These are phyloP conservation scores for Bryum argenteum DNA, from an alignment of 225 moss, liverwort and hornwort species.

Conservation along the genomic window DNA sequence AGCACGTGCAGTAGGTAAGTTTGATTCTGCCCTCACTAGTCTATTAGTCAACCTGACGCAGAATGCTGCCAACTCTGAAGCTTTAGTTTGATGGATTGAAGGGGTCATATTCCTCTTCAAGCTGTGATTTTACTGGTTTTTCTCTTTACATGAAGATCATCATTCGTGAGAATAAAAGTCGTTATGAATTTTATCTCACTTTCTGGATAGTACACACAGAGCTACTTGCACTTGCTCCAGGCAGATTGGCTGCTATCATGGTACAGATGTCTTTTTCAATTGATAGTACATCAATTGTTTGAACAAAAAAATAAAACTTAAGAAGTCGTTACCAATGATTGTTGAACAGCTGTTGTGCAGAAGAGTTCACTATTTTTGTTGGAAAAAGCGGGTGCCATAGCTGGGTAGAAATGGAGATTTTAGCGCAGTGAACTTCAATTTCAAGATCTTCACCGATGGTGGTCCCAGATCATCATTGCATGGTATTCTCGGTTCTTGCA, in stretches of 20 bases:
- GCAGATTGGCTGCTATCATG: too few relatives aligned
- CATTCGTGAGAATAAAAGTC: too few relatives aligned
- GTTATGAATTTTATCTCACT: too few relatives aligned
- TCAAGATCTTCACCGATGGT: not conserved
- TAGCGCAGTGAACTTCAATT: not conserved
- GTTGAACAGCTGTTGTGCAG: constrained; percentile 1
- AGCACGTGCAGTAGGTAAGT: too few relatives aligned
- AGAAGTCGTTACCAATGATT: not conserved
- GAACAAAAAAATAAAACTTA: too few relatives aligned
- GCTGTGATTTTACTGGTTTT: not conserved
- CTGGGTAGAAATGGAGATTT: not conserved
- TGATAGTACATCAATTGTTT: too few relatives aligned
- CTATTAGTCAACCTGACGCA: not conserved
- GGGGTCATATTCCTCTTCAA: not conserved
- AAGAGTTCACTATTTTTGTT: not conserved
- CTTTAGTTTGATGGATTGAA: not conserved
- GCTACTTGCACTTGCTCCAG: too few relatives aligned
- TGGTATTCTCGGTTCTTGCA: not conserved
- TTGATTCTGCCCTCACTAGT: too few relatives aligned
- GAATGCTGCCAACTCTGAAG: not conserved
- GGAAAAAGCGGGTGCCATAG: constrained; percentile 1
- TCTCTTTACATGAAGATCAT: too few relatives aligned
- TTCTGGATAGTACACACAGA: too few relatives aligned
- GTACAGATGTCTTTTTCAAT: too few relatives aligned
- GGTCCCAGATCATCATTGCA: not conserved